These are phyloP conservation scores for Saussurea involucrata DNA, from an alignment of 129 eudicot species.

Conservation along the genomic window DNA sequence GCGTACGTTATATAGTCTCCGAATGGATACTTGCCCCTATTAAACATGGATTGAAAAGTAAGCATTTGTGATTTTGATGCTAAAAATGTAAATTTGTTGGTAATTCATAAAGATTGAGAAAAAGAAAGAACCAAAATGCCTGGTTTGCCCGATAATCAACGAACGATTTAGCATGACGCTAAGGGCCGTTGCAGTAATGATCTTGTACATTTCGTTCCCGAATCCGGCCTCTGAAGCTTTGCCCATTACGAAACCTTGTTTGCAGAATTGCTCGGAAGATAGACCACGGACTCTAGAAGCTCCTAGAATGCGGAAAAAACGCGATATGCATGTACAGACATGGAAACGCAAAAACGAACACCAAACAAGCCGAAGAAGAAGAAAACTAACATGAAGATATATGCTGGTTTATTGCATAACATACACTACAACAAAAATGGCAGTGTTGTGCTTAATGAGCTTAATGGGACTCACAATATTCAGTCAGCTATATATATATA, in stretches of 20 bases:
- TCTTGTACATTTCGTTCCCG: conserved; percentile 64
- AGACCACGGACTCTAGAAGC: conserved; percentile 44
- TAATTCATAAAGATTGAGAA: conserved; percentile 12
- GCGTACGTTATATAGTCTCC: conserved; percentile 43
- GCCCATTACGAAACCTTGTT: conserved; percentile 47
- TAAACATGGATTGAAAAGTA: conserved; percentile 5
- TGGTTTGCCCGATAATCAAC: conserved; percentile 54
- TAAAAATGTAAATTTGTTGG: neutral
- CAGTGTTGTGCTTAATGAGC: no score
- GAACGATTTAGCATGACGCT: conserved; percentile 59
- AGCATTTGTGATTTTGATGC: neutral
- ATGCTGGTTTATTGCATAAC: no score
- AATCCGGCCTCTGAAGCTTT: conserved; percentile 62
- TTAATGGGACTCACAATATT: no score
- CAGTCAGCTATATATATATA: no score
- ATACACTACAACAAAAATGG: neutral
- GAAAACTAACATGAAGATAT: neutral
- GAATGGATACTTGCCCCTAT: conserved; percentile 50
- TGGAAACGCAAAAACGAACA: no score
- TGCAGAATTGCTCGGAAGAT: conserved; percentile 49
- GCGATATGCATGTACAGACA: no score
- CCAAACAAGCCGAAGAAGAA: no score
- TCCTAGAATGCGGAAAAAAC: conserved; percentile 23
- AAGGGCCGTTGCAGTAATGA: conserved; percentile 52
- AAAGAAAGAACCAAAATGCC: conserved; percentile 51